Conservation (phyloP, 2,329 filamentous ascomycete species). For the Aspergillus sp. region DNA sequence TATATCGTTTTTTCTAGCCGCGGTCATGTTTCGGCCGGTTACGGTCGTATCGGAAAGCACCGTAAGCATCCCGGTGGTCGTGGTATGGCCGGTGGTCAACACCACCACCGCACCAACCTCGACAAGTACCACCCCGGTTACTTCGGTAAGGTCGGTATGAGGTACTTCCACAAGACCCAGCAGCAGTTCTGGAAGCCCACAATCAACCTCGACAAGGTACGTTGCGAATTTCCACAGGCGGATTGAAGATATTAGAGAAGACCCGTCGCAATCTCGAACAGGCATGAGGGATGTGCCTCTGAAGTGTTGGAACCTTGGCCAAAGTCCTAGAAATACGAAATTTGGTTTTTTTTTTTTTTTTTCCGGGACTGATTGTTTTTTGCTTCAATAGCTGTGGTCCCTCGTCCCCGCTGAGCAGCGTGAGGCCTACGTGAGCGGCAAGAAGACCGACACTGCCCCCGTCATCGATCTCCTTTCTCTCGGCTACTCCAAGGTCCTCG, state of each 20-base stretch:
- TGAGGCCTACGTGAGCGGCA: constrained; percentile 78
- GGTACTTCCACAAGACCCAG: constrained; percentile 93
- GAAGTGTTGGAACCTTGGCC: neutral
- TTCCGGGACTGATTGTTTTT: constrained; percentile 6
- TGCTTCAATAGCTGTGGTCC: constrained; percentile 73
- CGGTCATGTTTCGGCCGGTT: constrained; percentile 97
- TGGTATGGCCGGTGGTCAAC: constrained; percentile 96
- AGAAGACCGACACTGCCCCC: constrained; percentile 88
- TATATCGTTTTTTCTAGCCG: constrained; percentile 57
- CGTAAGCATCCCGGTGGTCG: constrained; percentile 82
- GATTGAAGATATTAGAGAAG: neutral
- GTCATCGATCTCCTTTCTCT: constrained; percentile 96
- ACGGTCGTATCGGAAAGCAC: constrained; percentile 99
- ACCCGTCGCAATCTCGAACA: neutral
- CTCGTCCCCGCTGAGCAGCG: constrained; percentile 91
- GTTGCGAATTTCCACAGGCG: constrained; percentile 27
- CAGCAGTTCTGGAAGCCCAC: constrained; percentile 98
- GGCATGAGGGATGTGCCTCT: neutral
- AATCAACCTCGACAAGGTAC: constrained; percentile 98
- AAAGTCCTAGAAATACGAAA: neutral
- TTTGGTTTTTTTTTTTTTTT: constrained; percentile 14
- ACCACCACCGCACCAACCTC: constrained; percentile 94
- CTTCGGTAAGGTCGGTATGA: constrained; percentile 97
- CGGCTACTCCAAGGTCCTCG: constrained; percentile 98
- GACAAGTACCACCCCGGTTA: constrained; percentile 98